Conservation (phyloP, 352 stramenopile species). For the Pythium brachiatum region DNA sequence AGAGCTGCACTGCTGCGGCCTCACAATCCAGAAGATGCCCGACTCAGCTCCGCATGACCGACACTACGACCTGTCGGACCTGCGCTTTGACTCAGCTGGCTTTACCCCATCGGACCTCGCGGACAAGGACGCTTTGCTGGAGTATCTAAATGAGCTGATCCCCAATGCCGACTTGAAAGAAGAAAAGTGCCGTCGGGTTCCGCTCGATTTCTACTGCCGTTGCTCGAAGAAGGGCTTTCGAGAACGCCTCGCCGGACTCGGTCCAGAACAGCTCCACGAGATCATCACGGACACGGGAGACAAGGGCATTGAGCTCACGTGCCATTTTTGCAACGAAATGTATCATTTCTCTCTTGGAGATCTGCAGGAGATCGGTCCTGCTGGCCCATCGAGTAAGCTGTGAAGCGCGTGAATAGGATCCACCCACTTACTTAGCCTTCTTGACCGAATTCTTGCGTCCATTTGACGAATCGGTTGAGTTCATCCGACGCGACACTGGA, state of each 20-base stretch:
- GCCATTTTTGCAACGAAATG: slow-evolving; percentile 84
- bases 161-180: slow-evolving; percentile 61
- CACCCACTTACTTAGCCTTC: slow-evolving; percentile 81
- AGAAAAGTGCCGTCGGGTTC: slow-evolving; percentile 50
- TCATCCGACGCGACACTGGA: slow-evolving; percentile 96
- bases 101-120: slow-evolving; percentile 48
- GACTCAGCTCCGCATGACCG: slow-evolving; percentile 44
- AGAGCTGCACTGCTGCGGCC: slow-evolving; percentile 55
- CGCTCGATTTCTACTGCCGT: slow-evolving; percentile 81
- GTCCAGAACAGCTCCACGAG: slow-evolving; percentile 40
- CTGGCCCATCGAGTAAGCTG: slow-evolving; percentile 12
- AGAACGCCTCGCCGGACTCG: slow-evolving; percentile 49
- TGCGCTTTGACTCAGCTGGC: slow-evolving; percentile 50
- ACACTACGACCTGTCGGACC: slow-evolving; percentile 62
- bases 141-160: slow-evolving; percentile 77
- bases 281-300: slow-evolving; percentile 49
- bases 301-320: slow-evolving; percentile 68
- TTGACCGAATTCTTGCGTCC: slow-evolving; percentile 99
- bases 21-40: slow-evolving; percentile 86
- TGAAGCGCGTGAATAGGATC: slow-evolving; percentile 15
- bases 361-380: slow-evolving; percentile 32
- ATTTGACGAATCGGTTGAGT: slow-evolving; percentile 97
- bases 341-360: slow-evolving; percentile 63
- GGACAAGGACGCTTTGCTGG: slow-evolving; percentile 54
- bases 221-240: slow-evolving; percentile 77